A percentile compares a stretch with the other conserved stretches of the same genome.
Conservation (phyloP, 2,329 filamentous ascomycete genomes). For the Colletotrichum tamarilloi region DNA sequence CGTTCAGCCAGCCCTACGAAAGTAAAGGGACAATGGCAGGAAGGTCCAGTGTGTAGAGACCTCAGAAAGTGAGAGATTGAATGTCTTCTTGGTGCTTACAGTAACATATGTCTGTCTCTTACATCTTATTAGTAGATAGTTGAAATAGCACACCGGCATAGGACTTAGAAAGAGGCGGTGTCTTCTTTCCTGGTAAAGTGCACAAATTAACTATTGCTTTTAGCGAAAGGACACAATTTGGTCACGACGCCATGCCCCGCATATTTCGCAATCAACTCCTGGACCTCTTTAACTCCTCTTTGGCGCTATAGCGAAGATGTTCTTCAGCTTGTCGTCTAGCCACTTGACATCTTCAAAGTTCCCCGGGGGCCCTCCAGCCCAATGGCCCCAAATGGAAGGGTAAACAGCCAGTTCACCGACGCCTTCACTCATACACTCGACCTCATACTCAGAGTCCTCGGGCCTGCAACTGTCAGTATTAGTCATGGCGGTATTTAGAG, state of each 20-base stretch:
- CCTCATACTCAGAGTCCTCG: conserved; percentile 82
- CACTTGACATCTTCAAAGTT: conserved; percentile 77
- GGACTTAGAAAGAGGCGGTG: too few species aligned
- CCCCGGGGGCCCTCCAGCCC: conserved; percentile 76
- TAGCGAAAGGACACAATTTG: background rate
- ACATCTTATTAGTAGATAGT: too few species aligned
- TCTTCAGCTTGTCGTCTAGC: conserved; percentile 71
- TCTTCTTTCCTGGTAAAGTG: too few species aligned
- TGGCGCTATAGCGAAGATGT: conserved; percentile 48
- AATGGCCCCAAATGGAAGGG: conserved; percentile 57
- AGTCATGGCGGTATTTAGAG: background rate
- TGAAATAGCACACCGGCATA: too few species aligned
- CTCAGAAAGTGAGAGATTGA: too few species aligned
- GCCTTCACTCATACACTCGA: conserved; percentile 56
- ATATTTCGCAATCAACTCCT: background rate
- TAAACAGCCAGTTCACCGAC: conserved; percentile 49
- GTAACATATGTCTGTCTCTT: too few species aligned
- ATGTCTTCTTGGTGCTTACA: too few species aligned
- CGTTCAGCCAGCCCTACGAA: too few species aligned
- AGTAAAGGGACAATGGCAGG: too few species aligned
- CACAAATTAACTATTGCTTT: background rate
- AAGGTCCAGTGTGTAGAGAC: too few species aligned
- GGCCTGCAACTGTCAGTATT: conserved; percentile 49
- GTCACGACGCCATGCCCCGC: background rate
- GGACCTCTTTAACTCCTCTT: background rate